Base-by-base conservation (phyloP, 768 basidiomycete species). In the Paxillus ammoniavirescens region DNA sequence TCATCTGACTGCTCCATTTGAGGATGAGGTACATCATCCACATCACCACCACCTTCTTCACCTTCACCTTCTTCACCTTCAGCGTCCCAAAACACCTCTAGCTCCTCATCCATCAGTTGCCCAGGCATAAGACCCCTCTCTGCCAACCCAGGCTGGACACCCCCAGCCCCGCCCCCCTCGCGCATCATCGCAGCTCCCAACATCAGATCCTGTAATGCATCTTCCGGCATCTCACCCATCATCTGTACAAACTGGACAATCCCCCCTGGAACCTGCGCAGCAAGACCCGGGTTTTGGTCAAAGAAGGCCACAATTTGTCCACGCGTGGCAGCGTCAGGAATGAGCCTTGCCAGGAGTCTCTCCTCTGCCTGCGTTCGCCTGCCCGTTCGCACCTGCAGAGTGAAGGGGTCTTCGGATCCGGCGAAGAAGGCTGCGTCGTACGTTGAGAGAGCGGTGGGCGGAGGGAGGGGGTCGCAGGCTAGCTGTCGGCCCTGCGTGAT, bases 381-480 rank as follows among this genome's bases (percentile, higher is more conserved):
- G 47, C 77, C 70, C 40, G 68, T 55, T 40, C 70, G 68, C 42
- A 63, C 48, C 12, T 42, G 15, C 14, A 36, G 8, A 26, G 35
- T 17, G 74, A 80, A 75, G 14, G 75, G 51, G 57, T 87, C 84
- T 48, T 85, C 84, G 3, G 77, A 73, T 2, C 82, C 82, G 14
- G 69, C 72, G 73, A 98, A 95, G 71, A 94, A 97, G n/a, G 67
- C 68, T 4, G 78, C 72, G 56, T 93, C 78, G 70, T 97, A 97
- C 38, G 61, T 65, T 33, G 77, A 87, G 2, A 83, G 62, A 2
- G 79, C 71, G 1, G 79, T 77, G 6, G 71, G 72, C 0, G 95
- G 94, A 0, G 95, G 93, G 2, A 96, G 73, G 0, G 95, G 94
- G 64, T 98, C 96, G 60, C 87, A 97, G 8, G 87, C 83, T 55